These are phyloP conservation scores for Fusarium tuaranense DNA, from an alignment of 2,329 filamentous ascomycete genomes.

Conservation along the genomic window DNA sequence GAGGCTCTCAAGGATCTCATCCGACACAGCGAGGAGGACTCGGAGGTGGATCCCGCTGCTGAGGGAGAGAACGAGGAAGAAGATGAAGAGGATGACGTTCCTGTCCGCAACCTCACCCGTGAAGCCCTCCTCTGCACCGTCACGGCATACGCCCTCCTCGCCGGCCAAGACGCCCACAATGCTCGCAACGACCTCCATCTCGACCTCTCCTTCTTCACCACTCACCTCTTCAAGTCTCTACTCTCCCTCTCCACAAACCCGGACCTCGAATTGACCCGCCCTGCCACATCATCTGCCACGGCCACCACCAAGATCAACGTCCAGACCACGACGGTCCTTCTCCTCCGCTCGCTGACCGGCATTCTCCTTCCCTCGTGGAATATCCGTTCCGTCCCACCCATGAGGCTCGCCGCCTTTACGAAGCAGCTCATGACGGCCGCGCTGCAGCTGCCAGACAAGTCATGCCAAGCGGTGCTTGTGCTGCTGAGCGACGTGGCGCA, in stretches of 20 bases:
- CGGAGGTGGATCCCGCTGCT: slow-evolving; percentile 56
- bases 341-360: slow-evolving; percentile 86
- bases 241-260: slow-evolving; percentile 82
- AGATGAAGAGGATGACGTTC: slow-evolving; percentile 57
- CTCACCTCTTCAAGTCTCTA: slow-evolving; percentile 89
- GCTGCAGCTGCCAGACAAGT: slow-evolving; percentile 92
- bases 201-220: slow-evolving; percentile 95
- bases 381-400: slow-evolving; percentile 79
- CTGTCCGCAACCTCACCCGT: slow-evolving; percentile 79
- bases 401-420: slow-evolving; percentile 89
- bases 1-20: slow-evolving; percentile 96
- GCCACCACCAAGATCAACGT: slow-evolving; percentile 82
- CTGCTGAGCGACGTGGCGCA: slow-evolving; percentile 83
- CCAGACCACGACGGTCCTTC: slow-evolving; percentile 91
- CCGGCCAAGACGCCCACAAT: slow-evolving; percentile 92
- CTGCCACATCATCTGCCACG: slow-evolving; percentile 53
- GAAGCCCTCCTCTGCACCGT: slow-evolving; percentile 94
- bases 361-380: slow-evolving; percentile 82
- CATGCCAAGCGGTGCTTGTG: slow-evolving; percentile 81
- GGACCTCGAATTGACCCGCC: slow-evolving; percentile 82
- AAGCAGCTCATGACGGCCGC: slow-evolving; percentile 89
- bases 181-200: slow-evolving; percentile 84
- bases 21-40: slow-evolving; percentile 73
- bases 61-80: slow-evolving; percentile 59
- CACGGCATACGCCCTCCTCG: slow-evolving; percentile 95